Base-by-base conservation (phyloP, 2,329 filamentous ascomycete genomes). In the Xylariales sp. region DNA sequence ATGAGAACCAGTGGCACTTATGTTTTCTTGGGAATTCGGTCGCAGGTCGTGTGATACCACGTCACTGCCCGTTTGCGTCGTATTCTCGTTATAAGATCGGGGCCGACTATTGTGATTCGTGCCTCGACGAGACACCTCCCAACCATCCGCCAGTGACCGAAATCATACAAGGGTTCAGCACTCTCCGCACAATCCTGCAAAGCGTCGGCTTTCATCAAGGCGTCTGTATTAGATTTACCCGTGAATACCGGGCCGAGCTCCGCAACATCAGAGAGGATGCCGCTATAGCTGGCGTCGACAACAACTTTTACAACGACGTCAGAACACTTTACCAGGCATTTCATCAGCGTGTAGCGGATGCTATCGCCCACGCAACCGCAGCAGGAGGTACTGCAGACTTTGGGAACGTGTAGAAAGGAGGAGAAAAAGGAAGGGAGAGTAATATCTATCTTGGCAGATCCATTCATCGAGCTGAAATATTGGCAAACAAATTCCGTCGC, bases 291-390 rank as follows among this genome's bases (percentile, higher is more conserved):
- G 64, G 64, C 10, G 16, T 41, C 3, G 45, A 67, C 54, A 67
- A 67, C 49, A 63, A 67, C 48, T 67, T 55, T 8, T 67, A 67
- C 49, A 59, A 67, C 48, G 59, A 67, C 9, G 30, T 67, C 3
- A 28, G 14, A 14, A 41, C 48, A 3, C 64, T 67, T 9, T 58
- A 63, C 34, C 32, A 59, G 3, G 7, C 14, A 1, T 67, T 43
- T 5, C 18, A 53, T 43, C 48, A 48, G 0, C 64, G 64, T 23
- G 49, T 61, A 9, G 14, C 16, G n/a, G 10, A 12, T 8, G 53
- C 53, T 5, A 45, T 56, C 14, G 39, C 54, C 36, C 7, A 45
- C 7, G 23, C 39, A 41, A 41, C 10, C 10, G 14, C 23, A 23
- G 23, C 23, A 23, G 23, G 23, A 23, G 23, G 23, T 23, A 23